Evolutionary conservation across 352 stramenopile species (phyloP), one percentile per base, ranked within the genome.

Genomic region (Phytophthora colocasiae): DNA sequence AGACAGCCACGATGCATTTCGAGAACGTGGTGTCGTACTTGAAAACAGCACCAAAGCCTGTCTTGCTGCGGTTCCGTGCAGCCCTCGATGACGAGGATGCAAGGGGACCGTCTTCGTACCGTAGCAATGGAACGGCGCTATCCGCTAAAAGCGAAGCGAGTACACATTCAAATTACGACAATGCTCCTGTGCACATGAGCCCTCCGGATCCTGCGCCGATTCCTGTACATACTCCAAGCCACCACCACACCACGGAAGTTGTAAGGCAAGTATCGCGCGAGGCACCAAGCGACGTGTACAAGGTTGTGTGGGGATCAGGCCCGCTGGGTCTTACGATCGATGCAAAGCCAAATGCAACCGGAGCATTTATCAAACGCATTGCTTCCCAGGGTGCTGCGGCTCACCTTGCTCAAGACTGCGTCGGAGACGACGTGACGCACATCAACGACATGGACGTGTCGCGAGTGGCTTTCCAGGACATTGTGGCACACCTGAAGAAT

Each of bases 371-470:
- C 55, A 96, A 96, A 67, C 85, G 87, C 27, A 92, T 93, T 49
- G 83, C 80, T 40, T 71, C 80, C 31, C 73, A 87, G 7, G 87
- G 87, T n/a, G 87, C 87, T 29, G 85, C 87, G 0, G 77, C 85
- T 29, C 77, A 87, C 29, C 68, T 96, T 6, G 77, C 85, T n/a
- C 83, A 96, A 27, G 87, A 96, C 44, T 94, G 87, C 63, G 72
- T 92, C 14, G 84, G 84, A 19, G 87, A 96, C 59, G 85, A 89
- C 41, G 73, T 96, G 48, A 93, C 83, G 12, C 82, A 93, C 58
- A 94, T 96, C 59, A 96, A 96, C 59, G 86, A 93, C 46, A 90
- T 94, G 69, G 83, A 94, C 58, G 80, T 94, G n/a, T 75, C 66
- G 15, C 83, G 72, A 26, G 65, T 96, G 57, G 69, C 77, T 19